Evolutionary conservation across 2,329 filamentous ascomycete species (phyloP), one percentile per base, ranked within the genome.

Genomic region (Laburnicola sp.): DNA sequence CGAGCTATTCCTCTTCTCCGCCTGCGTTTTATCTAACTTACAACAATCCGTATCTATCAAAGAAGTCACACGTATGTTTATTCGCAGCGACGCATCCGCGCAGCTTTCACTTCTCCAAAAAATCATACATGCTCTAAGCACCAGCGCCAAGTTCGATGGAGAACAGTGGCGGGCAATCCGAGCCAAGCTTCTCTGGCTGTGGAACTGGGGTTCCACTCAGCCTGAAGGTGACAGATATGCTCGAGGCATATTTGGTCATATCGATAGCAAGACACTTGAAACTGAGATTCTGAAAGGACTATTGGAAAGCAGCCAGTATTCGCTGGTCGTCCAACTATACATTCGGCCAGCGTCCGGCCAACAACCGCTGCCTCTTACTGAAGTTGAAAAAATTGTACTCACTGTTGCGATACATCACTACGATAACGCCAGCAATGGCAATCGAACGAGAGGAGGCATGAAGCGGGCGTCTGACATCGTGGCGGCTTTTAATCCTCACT

Each of bases 351-450:
- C 80, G 25, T 74, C 77, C 0, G 65, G 74, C 2, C 75, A 82
- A 16, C 71, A 68, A 3, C 80, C 81, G 3, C 74, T 89, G 2
- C 63, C 79, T 2, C 63, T 68, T 2, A 70, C 79, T 2, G 68
- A 78, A 5, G 72, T 90, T 1, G 82, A 84, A 63, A 79, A 83
- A 3, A 82, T 84, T 1, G 76, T 91, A 6, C 75, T 88, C 36
- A 77, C 78, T 1, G 79, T 84, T 40, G 86, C 86, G 1, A 81
- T 91, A 75, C 79, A 82, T 47, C 82, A 86, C 3, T 94, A 91
- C 65, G 89, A 94, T 64, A 89, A 89, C 65, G 89, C 89, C 2
- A 89, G 87, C 22, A 94, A 94, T 63, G 87, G 88, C 0, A 91
- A 93, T 61, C 83, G 84, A 48, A 88, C 82, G 2, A 80, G 89